These are phyloP conservation scores for Dryas octopetala DNA, from an alignment of 306 rosid genomes.

Conservation along the genomic window DNA sequence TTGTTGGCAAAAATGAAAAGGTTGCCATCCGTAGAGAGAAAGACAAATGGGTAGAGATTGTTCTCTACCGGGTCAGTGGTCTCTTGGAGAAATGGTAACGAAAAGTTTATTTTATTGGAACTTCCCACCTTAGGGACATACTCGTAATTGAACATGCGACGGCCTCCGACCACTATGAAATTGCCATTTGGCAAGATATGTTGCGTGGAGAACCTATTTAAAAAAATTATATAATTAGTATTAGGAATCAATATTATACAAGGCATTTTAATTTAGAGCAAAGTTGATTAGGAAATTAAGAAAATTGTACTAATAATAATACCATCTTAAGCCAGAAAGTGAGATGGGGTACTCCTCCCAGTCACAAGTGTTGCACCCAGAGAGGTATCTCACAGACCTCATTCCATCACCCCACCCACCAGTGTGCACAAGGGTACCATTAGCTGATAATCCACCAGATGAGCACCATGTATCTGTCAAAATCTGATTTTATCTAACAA, in stretches of 20 bases:
- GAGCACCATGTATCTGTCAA: conserved; percentile 19
- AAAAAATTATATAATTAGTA: not conserved
- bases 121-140: conserved; percentile 39
- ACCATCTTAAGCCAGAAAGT: conserved; percentile 9
- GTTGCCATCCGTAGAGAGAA: conserved; percentile 58
- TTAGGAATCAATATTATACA: not conserved
- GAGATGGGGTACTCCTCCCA: conserved; percentile 38
- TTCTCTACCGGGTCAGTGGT: conserved; percentile 48
- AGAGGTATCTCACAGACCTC: conserved; percentile 12
- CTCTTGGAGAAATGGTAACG: conserved; percentile 43
- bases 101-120: not conserved
- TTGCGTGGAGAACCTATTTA: conserved; percentile 52
- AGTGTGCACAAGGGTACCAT: conserved; percentile 17
- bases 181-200: conserved; percentile 63
- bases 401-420: conserved; percentile 20
- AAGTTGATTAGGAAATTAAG: not conserved
- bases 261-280: no score
- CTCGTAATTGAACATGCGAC: conserved; percentile 52
- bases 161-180: conserved; percentile 61
- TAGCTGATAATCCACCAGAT: conserved; percentile 20
- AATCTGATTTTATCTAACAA: conserved; percentile 12
- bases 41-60: conserved; percentile 70
- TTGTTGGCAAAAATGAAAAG: conserved; percentile 63
- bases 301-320: not conserved
- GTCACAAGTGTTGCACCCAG: conserved; percentile 25